phyloP scores from a whole-genome alignment of 371 early-diverging fungal species.

The Homolaphlyctis polyrhiza region DNA sequence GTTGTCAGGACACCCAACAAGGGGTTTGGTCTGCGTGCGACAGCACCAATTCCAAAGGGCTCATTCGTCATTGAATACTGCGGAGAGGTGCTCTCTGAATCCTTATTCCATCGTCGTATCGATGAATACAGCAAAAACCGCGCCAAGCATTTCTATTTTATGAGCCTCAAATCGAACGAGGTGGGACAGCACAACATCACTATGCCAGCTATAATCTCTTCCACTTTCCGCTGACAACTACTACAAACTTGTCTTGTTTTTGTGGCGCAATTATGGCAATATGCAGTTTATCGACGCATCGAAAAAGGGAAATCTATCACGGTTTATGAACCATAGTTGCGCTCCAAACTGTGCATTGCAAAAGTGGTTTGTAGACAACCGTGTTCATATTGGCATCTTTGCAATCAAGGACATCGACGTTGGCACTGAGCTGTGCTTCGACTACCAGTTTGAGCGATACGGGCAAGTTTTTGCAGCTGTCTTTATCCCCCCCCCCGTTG shows the following conservation, averaged over 20 bases:
- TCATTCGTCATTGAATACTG: conserved; percentile 92
- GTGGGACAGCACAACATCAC: no score
- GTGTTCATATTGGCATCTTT: conserved; percentile 48
- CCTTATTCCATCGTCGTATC: conserved; percentile 75
- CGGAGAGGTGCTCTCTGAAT: conserved; percentile 85
- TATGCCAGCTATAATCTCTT: neutral
- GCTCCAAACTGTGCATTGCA: conserved; percentile 54
- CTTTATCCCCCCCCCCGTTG: neutral
- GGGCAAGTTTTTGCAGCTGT: conserved; percentile 23
- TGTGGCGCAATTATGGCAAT: no score
- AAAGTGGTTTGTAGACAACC: conserved; percentile 47
- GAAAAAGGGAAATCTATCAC: conserved; percentile 49
- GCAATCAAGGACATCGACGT: conserved; percentile 35
- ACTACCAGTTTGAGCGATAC: conserved; percentile 59
- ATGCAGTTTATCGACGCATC: conserved; percentile 64
- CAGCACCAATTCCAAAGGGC: conserved; percentile 45
- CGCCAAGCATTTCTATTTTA: conserved; percentile 93
- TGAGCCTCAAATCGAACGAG: conserved; percentile 87
- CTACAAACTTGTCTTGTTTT: neutral
- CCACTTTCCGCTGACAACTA: neutral
- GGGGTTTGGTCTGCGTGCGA: conserved; percentile 86
- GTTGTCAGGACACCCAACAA: conserved; percentile 84
- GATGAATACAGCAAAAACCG: conserved; percentile 73
- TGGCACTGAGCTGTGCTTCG: conserved; percentile 56
- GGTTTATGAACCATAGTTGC: conserved; percentile 65